Conservation (phyloP, 768 basidiomycete genomes). For the Tylopilus plumbeoviolaceoides region DNA sequence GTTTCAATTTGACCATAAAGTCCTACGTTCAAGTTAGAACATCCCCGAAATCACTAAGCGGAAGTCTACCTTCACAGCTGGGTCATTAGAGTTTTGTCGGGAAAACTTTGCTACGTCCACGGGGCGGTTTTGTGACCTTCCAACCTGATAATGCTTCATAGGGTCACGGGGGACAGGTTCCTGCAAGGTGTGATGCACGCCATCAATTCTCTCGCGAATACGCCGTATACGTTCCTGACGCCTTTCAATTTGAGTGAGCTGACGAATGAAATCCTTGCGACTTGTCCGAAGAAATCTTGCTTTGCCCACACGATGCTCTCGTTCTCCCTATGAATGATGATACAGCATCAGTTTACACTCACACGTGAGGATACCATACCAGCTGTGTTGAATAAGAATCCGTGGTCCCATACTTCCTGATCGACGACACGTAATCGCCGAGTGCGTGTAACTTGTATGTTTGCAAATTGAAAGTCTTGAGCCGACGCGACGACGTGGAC, state of each 20-base stretch:
- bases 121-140: background rate
- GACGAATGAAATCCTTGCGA: background rate
- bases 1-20: background rate
- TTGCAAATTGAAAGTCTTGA: no score
- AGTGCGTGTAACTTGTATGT: no score
- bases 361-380: no score
- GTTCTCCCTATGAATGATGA: background rate
- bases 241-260: background rate
- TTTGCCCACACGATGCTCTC: background rate
- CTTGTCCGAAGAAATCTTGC: background rate
- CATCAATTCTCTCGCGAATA: background rate
- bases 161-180: background rate
- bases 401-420: no score
- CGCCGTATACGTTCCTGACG: background rate
- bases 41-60: no score
- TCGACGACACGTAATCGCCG: no score
- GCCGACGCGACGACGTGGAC: no score
- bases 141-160: background rate
- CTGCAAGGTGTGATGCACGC: no score
- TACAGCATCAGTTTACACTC: no score
- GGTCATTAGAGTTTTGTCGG: background rate
- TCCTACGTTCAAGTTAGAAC: background rate
- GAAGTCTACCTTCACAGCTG: background rate
- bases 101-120: background rate
- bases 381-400: no score